These are phyloP conservation scores for Marasmius sp. DNA, from an alignment of 1,284 basidiomycete genomes.

Conservation along the genomic window DNA sequence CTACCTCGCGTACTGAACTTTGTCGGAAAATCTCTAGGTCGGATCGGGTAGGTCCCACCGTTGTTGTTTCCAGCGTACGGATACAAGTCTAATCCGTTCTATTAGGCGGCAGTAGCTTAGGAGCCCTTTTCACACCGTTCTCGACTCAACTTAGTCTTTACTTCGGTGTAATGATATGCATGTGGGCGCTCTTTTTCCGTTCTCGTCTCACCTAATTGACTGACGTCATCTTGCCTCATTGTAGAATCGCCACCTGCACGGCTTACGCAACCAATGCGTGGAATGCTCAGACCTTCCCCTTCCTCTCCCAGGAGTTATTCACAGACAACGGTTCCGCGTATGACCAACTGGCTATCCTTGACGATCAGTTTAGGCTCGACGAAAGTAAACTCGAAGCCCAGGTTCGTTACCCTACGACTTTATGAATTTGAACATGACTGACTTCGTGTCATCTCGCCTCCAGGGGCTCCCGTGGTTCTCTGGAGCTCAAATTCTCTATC, in stretches of 20 bases:
- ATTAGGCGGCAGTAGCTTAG: conserved; percentile 32
- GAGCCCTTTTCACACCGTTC: conserved; percentile 44
- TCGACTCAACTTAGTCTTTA: conserved; percentile 41
- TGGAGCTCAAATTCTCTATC: conserved; percentile 38
- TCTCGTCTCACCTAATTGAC: not conserved
- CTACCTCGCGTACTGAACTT: not conserved
- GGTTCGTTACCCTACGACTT: conserved; percentile 14
- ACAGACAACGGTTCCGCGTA: conserved; percentile 32
- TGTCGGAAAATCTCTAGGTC: not conserved
- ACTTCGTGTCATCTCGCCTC: not conserved
- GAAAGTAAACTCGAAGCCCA: conserved; percentile 34
- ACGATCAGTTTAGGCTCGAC: conserved; percentile 44
- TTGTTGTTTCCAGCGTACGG: too few relatives aligned
- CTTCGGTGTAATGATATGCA: conserved; percentile 37
- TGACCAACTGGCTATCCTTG: conserved; percentile 29
- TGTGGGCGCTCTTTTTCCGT: conserved; percentile 26
- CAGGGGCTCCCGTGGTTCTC: conserved; percentile 46
- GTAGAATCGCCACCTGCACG: conserved; percentile 38
- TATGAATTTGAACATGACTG: not conserved
- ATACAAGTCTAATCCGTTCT: not conserved
- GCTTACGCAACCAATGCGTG: conserved; percentile 37
- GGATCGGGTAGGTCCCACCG: conserved; percentile 4
- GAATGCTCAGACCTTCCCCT: conserved; percentile 47
- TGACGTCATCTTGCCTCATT: not conserved
- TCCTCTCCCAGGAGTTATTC: conserved; percentile 33